Evolutionary conservation across 345 rosid genomes (phyloP).

Genomic region (Dovyalis caffra): DNA sequence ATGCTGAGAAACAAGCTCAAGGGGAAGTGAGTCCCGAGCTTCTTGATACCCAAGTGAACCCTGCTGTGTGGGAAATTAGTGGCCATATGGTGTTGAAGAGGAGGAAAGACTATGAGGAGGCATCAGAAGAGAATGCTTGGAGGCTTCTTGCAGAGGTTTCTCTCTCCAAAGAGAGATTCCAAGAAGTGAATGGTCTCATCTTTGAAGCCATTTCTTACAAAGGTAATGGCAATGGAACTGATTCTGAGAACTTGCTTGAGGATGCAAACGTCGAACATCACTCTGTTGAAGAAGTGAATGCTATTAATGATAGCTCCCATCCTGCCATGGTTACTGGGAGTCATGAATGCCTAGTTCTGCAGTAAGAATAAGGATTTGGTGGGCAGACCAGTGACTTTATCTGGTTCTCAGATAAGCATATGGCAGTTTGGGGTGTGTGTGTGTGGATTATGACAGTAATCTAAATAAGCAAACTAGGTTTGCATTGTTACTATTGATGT

Average conservation of each 20-base stretch:
- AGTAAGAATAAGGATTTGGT: slow-evolving; percentile 34
- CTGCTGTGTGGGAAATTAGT: slow-evolving; percentile 98
- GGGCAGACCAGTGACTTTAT: neutral
- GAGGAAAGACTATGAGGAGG: slow-evolving; percentile 83
- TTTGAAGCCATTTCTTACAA: slow-evolving; percentile 47
- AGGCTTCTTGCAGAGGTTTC: slow-evolving; percentile 87
- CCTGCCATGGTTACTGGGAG: slow-evolving; percentile 47
- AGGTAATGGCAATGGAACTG: slow-evolving; percentile 17
- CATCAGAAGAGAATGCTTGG: slow-evolving; percentile 89
- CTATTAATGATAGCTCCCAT: slow-evolving; percentile 36
- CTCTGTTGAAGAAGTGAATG: slow-evolving; percentile 22
- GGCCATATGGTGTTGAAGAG: slow-evolving; percentile 98
- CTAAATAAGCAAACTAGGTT: slow-evolving; percentile 22
- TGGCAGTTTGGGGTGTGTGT: neutral
- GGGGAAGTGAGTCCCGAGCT: slow-evolving; percentile 81
- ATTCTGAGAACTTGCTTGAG: slow-evolving; percentile 19
- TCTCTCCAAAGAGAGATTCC: slow-evolving; percentile 79
- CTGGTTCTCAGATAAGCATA: neutral
- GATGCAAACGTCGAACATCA: slow-evolving; percentile 25
- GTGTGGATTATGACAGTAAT: slow-evolving; percentile 1
- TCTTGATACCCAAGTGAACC: slow-evolving; percentile 93
- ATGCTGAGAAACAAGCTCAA: slow-evolving; percentile 95
- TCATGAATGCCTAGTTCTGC: slow-evolving; percentile 71
- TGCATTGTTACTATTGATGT: slow-evolving; percentile 3
- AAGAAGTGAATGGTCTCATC: slow-evolving; percentile 65